Conservation (phyloP, 208 protist species). For the Trypanosoma platydactyli region DNA sequence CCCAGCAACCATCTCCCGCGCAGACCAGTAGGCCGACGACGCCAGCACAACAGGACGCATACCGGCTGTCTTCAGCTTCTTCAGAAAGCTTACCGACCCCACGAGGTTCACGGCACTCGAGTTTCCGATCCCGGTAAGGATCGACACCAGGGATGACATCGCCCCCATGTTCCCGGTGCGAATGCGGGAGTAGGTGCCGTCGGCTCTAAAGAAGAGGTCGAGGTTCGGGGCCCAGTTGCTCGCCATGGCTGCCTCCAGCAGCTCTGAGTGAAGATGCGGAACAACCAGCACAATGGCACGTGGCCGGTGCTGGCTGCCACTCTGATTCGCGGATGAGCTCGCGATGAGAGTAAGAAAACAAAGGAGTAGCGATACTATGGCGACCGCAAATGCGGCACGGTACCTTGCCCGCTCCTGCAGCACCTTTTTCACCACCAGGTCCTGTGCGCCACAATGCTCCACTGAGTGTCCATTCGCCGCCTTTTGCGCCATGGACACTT, state of each 20-base stretch:
- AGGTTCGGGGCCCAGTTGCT: slow-evolving; percentile 76
- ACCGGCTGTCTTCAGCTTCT: slow-evolving; percentile 35
- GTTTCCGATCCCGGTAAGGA: slow-evolving; percentile 53
- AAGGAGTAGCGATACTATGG: slow-evolving; percentile 68
- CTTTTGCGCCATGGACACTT: not conserved
- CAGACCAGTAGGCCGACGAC: slow-evolving; percentile 49
- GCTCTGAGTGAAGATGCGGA: slow-evolving; percentile 33
- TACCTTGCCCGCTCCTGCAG: slow-evolving; percentile 61
- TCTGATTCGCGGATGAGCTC: slow-evolving; percentile 42
- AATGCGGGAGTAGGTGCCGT: slow-evolving; percentile 39
- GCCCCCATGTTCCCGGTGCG: slow-evolving; percentile 11
- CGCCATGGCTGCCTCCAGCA: slow-evolving; percentile 37
- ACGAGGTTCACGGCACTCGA: slow-evolving; percentile 32
- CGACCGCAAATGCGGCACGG: slow-evolving; percentile 56
- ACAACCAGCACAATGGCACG: slow-evolving; percentile 51
- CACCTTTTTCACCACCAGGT: slow-evolving; percentile 63
- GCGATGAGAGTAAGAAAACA: slow-evolving; percentile 60
- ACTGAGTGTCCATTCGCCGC: slow-evolving; percentile 27
- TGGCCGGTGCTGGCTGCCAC: slow-evolving; percentile 22
- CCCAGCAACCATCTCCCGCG: slow-evolving; percentile 2
- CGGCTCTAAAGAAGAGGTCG: slow-evolving; percentile 36
- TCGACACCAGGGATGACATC: slow-evolving; percentile 33
- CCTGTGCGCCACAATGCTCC: slow-evolving; percentile 61
- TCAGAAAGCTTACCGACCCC: slow-evolving; percentile 43
- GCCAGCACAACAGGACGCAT: slow-evolving; percentile 49